These are phyloP conservation scores for Mrakia gelida DNA, from an alignment of 768 basidiomycete genomes.

Conservation along the genomic window DNA sequence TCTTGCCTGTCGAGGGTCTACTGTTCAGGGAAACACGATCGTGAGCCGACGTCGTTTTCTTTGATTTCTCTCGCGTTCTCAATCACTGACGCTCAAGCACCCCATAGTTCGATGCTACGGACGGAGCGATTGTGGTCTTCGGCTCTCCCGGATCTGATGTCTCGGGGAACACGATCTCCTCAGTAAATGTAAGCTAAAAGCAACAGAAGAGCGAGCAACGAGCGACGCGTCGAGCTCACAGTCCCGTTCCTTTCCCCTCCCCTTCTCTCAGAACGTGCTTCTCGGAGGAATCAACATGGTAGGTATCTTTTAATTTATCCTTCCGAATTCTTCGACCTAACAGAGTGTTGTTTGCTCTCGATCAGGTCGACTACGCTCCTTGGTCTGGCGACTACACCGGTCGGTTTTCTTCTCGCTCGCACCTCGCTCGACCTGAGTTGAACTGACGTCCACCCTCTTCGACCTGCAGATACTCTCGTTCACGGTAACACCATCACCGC, in stretches of 20 bases:
- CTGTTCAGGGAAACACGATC: conserved; percentile 1
- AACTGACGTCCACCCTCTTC: neutral
- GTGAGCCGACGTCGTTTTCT: too few relatives aligned
- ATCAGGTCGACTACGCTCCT: conserved; percentile 13
- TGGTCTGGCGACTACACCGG: conserved; percentile 7
- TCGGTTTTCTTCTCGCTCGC: too few relatives aligned
- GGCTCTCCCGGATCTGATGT: neutral
- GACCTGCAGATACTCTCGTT: neutral
- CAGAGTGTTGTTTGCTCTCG: too few relatives aligned
- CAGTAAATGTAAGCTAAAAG: neutral
- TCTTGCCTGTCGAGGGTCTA: neutral
- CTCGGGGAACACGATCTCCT: neutral
- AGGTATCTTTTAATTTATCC: too few relatives aligned
- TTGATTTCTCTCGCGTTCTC: too few relatives aligned
- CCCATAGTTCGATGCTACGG: conserved; percentile 1
- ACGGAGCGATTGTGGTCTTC: conserved; percentile 23
- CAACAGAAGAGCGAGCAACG: too few relatives aligned
- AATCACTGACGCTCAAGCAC: too few relatives aligned
- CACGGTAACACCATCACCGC: neutral
- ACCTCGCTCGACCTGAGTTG: too few relatives aligned
- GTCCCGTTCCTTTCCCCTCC: neutral
- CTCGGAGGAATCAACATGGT: conserved; percentile 22
- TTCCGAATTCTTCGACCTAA: too few relatives aligned
- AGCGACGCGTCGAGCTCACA: neutral
- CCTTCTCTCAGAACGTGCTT: neutral